phyloP scores from a whole-genome alignment of 805 yeast genomes.

The Maudiozyma bulderi region DNA sequence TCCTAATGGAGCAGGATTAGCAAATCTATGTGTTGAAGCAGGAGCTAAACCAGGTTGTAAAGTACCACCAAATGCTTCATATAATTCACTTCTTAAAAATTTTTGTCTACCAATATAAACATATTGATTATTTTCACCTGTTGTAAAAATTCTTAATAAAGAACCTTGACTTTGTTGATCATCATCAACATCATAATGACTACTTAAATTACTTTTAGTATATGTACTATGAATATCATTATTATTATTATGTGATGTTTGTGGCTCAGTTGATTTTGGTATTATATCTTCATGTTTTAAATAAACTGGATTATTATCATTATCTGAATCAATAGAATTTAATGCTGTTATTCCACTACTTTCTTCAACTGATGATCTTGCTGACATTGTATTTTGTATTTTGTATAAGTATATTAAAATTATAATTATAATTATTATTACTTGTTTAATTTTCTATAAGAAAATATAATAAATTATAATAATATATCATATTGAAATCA shows the following conservation, averaged over 20 bases:
- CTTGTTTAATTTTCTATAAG: too few relatives aligned
- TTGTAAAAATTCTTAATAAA: conserved; percentile 22
- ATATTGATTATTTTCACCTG: conserved; percentile 49
- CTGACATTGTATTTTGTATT: not conserved
- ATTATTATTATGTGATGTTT: not conserved
- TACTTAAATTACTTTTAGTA: not conserved
- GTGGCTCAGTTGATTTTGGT: not conserved
- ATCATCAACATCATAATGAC: not conserved
- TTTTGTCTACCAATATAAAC: conserved; percentile 64
- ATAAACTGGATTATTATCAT: not conserved
- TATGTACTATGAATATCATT: not conserved
- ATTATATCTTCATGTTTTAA: conserved; percentile 1
- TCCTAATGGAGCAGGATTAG: conserved; percentile 61
- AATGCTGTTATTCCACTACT: not conserved
- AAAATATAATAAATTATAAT: too few relatives aligned
- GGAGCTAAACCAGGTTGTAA: conserved; percentile 58
- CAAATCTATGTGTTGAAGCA: conserved; percentile 49
- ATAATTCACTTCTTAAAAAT: conserved; percentile 51
- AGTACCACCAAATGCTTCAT: conserved; percentile 74
- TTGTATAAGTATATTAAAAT: too few relatives aligned
- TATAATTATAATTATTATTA: too few relatives aligned
- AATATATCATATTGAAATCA: too few relatives aligned
- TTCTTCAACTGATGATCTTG: not conserved
- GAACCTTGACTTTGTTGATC: conserved; percentile 8
- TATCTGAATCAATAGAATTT: not conserved